phyloP scores from a whole-genome alignment of 129 eudicot genomes.

The Tagetes patula region DNA sequence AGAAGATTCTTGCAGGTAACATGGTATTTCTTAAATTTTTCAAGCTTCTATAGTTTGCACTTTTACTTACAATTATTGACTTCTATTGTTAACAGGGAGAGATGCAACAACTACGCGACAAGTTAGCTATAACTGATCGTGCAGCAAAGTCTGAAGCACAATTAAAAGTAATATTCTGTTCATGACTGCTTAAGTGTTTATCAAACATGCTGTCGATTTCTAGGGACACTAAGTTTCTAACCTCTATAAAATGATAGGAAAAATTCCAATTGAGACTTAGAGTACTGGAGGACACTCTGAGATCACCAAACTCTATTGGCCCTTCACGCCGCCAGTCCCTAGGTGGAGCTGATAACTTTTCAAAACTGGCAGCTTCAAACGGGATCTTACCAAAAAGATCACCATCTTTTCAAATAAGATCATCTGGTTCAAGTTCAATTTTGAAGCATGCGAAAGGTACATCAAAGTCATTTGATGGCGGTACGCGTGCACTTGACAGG shows the following conservation, averaged over 20 bases:
- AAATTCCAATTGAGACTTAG: slow-evolving; percentile 76
- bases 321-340: slow-evolving; percentile 78
- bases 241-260: slow-evolving; percentile 42
- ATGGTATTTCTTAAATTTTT: not conserved
- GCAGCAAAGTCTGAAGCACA: slow-evolving; percentile 89
- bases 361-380: slow-evolving; percentile 60
- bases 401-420: slow-evolving; percentile 75
- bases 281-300: slow-evolving; percentile 83
- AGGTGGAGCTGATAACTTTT: slow-evolving; percentile 86
- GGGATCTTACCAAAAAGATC: slow-evolving; percentile 81
- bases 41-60: not conserved
- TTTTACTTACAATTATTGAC: not conserved
- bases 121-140: slow-evolving; percentile 72
- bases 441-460: slow-evolving; percentile 87
- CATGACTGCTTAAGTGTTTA: not conserved
- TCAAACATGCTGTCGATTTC: slow-evolving; percentile 2
- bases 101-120: slow-evolving; percentile 85
- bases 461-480: slow-evolving; percentile 93
- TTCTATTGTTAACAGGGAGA: slow-evolving; percentile 64
- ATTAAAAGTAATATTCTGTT: slow-evolving; percentile 52
- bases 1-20: slow-evolving; percentile 88
- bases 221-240: slow-evolving; percentile 14
- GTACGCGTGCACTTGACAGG: slow-evolving; percentile 83
- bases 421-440: slow-evolving; percentile 64
- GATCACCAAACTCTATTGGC: slow-evolving; percentile 65